Conservation (phyloP, 2,329 filamentous ascomycete genomes). For the Tolypocladium tropicale region DNA sequence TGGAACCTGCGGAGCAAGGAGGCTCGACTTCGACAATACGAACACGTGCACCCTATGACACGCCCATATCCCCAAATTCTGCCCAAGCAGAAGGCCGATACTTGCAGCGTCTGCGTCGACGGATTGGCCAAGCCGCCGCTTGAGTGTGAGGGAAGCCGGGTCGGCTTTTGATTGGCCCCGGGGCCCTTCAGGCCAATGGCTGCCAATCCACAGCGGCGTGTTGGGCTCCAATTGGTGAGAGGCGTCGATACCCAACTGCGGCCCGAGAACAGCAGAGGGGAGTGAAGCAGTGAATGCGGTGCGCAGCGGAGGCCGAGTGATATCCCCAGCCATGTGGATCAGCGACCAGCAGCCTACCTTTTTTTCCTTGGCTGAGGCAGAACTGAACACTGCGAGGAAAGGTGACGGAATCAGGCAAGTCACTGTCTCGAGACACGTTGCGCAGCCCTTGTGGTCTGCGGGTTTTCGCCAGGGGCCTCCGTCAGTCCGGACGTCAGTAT, state of each 20-base stretch:
- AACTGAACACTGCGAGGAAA: neutral
- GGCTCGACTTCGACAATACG: too few species aligned
- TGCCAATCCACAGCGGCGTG: constrained; percentile 9
- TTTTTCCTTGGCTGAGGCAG: neutral
- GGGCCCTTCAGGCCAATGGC: constrained; percentile 13
- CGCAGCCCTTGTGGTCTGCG: neutral
- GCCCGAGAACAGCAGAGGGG: constrained; percentile 5
- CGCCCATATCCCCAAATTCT: too few species aligned
- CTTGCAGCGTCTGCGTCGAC: neutral
- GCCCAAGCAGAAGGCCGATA: too few species aligned
- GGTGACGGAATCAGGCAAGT: neutral
- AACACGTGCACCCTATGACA: too few species aligned
- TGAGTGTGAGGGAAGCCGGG: neutral
- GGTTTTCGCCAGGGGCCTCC: neutral
- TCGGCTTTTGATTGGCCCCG: constrained; percentile 13
- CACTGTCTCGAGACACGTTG: constrained; percentile 1
- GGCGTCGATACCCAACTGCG: constrained; percentile 28
- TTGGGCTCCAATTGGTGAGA: constrained; percentile 25
- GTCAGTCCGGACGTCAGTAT: neutral
- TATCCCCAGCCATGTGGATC: neutral
- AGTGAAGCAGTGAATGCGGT: neutral
- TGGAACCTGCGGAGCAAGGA: neutral
- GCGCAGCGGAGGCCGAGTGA: neutral
- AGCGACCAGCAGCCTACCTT: too few species aligned
- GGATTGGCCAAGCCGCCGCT: neutral